A percentile compares a stretch with the other conserved stretches of the same genome.
Conservation (phyloP, 805 yeast species). For the Cyberlindnera sargentensis region DNA sequence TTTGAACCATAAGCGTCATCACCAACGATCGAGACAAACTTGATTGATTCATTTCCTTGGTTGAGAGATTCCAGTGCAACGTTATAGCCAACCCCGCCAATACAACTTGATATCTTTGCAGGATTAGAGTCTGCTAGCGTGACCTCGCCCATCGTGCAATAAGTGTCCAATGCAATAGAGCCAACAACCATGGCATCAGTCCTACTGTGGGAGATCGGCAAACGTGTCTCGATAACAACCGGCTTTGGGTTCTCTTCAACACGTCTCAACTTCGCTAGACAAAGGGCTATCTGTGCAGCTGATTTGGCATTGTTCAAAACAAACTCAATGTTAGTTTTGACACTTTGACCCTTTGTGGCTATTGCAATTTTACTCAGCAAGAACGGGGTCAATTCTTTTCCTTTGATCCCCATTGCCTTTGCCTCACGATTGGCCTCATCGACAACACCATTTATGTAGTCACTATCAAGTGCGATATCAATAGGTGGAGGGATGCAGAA, state of each 20-base stretch:
- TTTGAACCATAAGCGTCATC: conserved; percentile 46
- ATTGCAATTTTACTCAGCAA: conserved; percentile 56
- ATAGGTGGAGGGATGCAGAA: conserved; percentile 81
- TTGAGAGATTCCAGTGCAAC: conserved; percentile 58
- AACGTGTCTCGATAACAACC: neutral
- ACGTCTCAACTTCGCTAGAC: neutral
- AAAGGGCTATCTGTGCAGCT: conserved; percentile 62
- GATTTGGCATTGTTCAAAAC: conserved; percentile 69
- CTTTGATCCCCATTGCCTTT: conserved; percentile 40
- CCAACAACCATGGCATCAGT: conserved; percentile 51
- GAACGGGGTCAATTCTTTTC: conserved; percentile 79
- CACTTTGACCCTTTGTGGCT: conserved; percentile 64
- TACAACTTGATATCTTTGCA: conserved; percentile 44
- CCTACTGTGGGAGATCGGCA: conserved; percentile 1
- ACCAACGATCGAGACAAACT: conserved; percentile 56
- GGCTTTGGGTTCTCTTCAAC: neutral
- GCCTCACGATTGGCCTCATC: conserved; percentile 55
- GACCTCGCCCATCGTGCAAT: conserved; percentile 38
- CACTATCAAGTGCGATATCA: conserved; percentile 49
- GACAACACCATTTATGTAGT: conserved; percentile 48
- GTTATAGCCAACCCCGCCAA: conserved; percentile 87
- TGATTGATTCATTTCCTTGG: conserved; percentile 22
- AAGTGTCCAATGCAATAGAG: conserved; percentile 68
- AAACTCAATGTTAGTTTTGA: conserved; percentile 63
- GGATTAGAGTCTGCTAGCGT: conserved; percentile 65